Percentiles rank a stretch among this genome's conserved stretches.
Conservation (phyloP, 495 filamentous ascomycete genomes). For the Hyaloscypha finlandica region DNA sequence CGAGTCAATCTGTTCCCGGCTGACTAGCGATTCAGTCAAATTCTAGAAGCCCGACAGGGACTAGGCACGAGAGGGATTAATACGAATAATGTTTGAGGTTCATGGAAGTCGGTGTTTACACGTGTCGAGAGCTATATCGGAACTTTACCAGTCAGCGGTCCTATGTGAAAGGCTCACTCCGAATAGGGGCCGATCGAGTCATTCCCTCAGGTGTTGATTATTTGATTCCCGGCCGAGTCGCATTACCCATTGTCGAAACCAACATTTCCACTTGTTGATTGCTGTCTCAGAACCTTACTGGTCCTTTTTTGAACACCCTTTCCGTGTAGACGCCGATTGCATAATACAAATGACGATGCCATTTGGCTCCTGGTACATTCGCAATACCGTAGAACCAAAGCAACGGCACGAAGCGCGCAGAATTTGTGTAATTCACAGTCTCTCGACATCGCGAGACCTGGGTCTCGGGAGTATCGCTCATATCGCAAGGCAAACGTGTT, state of each 20-base stretch:
- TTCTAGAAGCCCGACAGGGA: neutral
- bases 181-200: neutral
- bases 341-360: neutral
- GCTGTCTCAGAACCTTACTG: neutral
- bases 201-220: neutral
- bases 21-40: neutral
- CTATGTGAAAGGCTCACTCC: neutral
- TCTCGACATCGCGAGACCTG: neutral
- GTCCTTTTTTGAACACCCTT: neutral
- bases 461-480: neutral
- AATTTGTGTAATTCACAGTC: neutral
- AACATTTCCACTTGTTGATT: neutral
- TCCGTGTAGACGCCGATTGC: neutral
- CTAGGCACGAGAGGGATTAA: neutral
- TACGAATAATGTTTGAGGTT: neutral
- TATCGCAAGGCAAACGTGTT: neutral
- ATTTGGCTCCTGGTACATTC: neutral
- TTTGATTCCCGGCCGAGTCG: neutral
- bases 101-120: neutral
- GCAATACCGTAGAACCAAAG: neutral
- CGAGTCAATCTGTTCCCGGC: neutral
- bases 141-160: neutral
- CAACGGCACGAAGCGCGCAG: neutral
- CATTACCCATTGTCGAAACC: neutral
- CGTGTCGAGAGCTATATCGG: neutral